Evolutionary conservation across 352 stramenopile genomes (phyloP), one percentile per base, ranked within the genome.

Genomic region (Globisporangium orthogonon): DNA sequence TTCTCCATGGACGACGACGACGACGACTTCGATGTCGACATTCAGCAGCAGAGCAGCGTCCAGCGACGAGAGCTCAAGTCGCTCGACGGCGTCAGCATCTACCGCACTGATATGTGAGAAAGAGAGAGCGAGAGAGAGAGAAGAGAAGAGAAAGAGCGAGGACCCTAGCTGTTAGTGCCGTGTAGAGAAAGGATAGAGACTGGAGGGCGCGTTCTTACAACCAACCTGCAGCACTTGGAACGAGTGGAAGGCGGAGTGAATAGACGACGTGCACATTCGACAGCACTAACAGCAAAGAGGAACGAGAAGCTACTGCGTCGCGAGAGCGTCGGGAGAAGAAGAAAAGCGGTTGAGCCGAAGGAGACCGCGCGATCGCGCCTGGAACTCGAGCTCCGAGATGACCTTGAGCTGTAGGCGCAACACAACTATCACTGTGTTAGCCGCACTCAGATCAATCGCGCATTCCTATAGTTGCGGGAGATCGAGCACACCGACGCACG

Each of bases 1-100:
- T 92, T 92, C 61, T 68, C 70, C 0, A 57, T 89, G 7, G 71
- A 79, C 37, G 59, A 61, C 41, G 31, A 62, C 28, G 68, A 73
- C 41, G 64, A 66, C 48, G 78, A 86, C 14, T 39, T 35, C 14
- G 31, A 29, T 44, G 58, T 59, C 3, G 58, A 70, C 41, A 61
- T 78, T 41, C 69, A 65, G 13, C 50, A 58, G 46, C 71, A 83
- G 46, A 23, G 15, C 15, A 37, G 45, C 18, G 31, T 59, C 17
- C 58, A 55, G 51, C 58, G 52, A n/a, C 37, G 52, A 29, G 49
- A 53, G 3, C 49, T 44, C 49, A 44, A 43, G 29, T 10, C 15
- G 29, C 0, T 11, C 14, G 23, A 52, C 11, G 23, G 11, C 9
- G 35, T 3, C 46, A 14, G 46, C 29, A 50, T 23, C 46, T 50